A percentile compares a stretch with the other conserved stretches of the same genome.
These are phyloP conservation scores for Nyssa sinensis DNA, from an alignment of 148 eudicot species.

Conservation along the genomic window DNA sequence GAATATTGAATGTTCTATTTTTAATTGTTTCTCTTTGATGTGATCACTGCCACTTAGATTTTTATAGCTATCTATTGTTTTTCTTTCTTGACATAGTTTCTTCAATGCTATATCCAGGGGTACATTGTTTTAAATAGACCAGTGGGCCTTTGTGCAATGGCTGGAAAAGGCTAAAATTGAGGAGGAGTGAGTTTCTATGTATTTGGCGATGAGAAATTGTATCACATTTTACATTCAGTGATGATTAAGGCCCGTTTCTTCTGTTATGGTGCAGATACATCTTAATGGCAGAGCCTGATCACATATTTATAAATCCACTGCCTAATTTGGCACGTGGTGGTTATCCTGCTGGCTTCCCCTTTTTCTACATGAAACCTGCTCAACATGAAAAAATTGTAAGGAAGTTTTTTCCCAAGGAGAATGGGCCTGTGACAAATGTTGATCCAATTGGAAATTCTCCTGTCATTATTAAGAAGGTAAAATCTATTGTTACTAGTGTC, in stretches of 20 bases:
- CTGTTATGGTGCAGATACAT: constrained; percentile 58
- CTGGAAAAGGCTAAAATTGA: constrained; percentile 64
- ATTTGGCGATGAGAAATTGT: not conserved
- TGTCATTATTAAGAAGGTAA: constrained; percentile 77
- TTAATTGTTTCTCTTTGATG: not conserved
- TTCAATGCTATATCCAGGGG: constrained; percentile 46
- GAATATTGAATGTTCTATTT: not conserved
- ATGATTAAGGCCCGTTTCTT: not conserved
- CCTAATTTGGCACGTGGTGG: constrained; percentile 83
- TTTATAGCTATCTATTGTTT: not conserved
- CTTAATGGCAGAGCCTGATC: constrained; percentile 98
- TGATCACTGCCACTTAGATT: not conserved
- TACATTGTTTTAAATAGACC: constrained; percentile 83
- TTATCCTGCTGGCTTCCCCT: constrained; percentile 83
- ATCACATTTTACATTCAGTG: not conserved
- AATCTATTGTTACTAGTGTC: not conserved
- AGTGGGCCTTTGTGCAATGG: constrained; percentile 98
- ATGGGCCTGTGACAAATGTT: constrained; percentile 82
- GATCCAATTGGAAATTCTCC: constrained; percentile 97
- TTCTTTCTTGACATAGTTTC: constrained; percentile 9
- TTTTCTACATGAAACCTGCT: constrained; percentile 89
- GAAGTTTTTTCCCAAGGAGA: constrained; percentile 72
- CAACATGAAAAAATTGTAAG: constrained; percentile 70
- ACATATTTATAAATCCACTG: constrained; percentile 74
- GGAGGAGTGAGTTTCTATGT: constrained; percentile 64